Percentiles rank a stretch among this genome's conserved stretches.
phyloP scores from a whole-genome alignment of 129 eudicot genomes.

The Artemisia tridentata region DNA sequence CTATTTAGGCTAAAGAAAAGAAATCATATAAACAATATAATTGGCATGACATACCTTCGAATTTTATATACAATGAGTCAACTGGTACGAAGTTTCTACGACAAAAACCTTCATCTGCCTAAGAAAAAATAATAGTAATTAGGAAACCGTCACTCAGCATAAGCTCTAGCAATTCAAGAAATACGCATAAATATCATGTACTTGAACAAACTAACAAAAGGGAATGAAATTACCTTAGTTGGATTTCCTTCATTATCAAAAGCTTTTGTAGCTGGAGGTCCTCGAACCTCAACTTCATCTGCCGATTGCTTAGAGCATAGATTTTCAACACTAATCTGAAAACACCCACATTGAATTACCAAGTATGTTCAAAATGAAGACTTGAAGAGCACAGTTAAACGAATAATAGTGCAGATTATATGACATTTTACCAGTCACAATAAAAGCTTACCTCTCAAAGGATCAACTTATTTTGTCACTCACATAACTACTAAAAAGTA shows the following conservation, averaged over 20 bases:
- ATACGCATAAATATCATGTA: conserved; percentile 3
- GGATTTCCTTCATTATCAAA: conserved; percentile 92
- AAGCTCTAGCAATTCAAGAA: conserved; percentile 5
- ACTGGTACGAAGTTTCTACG: conserved; percentile 75
- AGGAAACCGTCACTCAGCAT: neutral
- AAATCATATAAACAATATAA: conserved; percentile 3
- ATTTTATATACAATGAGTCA: conserved; percentile 58
- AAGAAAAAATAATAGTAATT: conserved; percentile 12
- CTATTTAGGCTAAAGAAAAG: neutral
- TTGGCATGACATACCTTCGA: conserved; percentile 61
- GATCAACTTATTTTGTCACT: neutral
- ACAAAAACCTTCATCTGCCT: conserved; percentile 99
- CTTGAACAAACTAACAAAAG: neutral
- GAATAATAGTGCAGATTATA: conserved; percentile 15
- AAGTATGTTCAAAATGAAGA: conserved; percentile 9
- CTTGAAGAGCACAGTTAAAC: conserved; percentile 5
- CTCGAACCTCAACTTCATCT: conserved; percentile 86
- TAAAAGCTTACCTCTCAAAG: conserved; percentile 3
- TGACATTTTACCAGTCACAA: neutral
- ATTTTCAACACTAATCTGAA: conserved; percentile 71
- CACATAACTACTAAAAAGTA: too few relatives aligned
- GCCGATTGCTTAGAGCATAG: conserved; percentile 71
- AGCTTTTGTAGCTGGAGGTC: conserved; percentile 93
- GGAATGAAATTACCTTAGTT: conserved; percentile 62
- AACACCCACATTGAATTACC: conserved; percentile 8